phyloP scores from a whole-genome alignment of 1,284 basidiomycete genomes.

The Melampsora occidentalis region DNA sequence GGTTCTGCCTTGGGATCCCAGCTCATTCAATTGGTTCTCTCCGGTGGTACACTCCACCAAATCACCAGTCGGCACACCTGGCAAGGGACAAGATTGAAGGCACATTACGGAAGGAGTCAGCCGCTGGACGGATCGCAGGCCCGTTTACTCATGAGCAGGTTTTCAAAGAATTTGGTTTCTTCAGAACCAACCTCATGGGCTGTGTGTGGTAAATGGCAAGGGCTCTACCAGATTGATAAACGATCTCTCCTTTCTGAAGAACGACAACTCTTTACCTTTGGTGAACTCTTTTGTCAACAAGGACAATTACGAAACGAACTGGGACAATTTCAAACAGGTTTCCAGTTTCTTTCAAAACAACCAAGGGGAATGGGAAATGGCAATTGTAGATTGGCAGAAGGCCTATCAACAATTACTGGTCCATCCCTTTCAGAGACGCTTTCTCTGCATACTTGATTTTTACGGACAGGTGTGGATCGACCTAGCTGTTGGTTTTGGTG shows the following conservation, averaged over 20 bases:
- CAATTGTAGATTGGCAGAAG: slow-evolving; percentile 2
- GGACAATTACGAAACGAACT: background rate
- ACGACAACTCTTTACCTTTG: background rate
- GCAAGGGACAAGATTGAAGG: too few relatives aligned
- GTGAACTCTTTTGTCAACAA: slow-evolving; percentile 9
- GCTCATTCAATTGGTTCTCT: background rate
- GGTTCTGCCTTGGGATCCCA: slow-evolving; percentile 6
- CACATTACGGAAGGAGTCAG: too few relatives aligned
- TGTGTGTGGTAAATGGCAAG: too few relatives aligned
- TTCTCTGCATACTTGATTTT: background rate
- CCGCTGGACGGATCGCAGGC: background rate
- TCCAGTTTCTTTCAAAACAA: background rate
- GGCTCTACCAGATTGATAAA: background rate
- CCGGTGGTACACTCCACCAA: too few relatives aligned
- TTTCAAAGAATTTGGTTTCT: background rate
- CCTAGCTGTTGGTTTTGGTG: background rate
- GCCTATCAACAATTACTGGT: slow-evolving; percentile 8
- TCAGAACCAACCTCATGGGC: slow-evolving; percentile 9
- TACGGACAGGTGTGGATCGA: background rate
- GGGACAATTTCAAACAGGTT: slow-evolving; percentile 12
- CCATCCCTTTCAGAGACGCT: background rate
- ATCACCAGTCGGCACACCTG: too few relatives aligned
- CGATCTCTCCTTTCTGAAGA: slow-evolving; percentile 5
- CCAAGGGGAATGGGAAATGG: too few relatives aligned
- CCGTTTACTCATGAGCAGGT: slow-evolving; percentile 5